phyloP scores from a whole-genome alignment of 192 early-diverging fungal genomes.

The Phycomyces blakesleeanus region DNA sequence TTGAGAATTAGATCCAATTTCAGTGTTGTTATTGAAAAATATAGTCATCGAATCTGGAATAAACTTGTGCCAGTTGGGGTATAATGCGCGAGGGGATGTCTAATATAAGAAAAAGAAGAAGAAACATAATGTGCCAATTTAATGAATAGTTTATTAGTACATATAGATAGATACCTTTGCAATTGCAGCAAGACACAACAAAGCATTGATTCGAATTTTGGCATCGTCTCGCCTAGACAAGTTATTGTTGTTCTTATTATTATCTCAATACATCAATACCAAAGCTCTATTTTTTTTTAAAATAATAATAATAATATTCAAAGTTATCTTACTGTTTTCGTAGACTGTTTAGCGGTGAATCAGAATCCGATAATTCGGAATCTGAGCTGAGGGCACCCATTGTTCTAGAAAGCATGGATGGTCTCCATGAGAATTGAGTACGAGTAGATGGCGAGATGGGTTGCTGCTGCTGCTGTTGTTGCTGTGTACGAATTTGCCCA shows the following conservation, averaged over 20 bases:
- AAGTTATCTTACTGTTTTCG: slow-evolving; percentile 1
- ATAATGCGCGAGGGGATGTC: slow-evolving; percentile 42
- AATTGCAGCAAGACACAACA: slow-evolving; percentile 47
- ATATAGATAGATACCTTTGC: no score
- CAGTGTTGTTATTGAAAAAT: slow-evolving; percentile 19
- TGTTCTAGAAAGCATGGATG: slow-evolving; percentile 5
- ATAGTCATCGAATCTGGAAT: slow-evolving; percentile 37
- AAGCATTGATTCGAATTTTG: slow-evolving; percentile 50
- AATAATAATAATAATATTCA: no score
- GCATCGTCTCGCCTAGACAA: slow-evolving; percentile 36
- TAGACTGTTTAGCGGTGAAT: neutral
- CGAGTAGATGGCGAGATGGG: neutral
- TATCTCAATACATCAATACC: no score
- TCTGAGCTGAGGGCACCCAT: slow-evolving; percentile 37
- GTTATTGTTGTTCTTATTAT: no score
- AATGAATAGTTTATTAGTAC: no score
- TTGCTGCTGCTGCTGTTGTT: slow-evolving; percentile 1
- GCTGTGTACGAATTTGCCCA: slow-evolving; percentile 5
- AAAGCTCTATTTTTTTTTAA: no score
- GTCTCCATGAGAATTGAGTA: slow-evolving; percentile 6
- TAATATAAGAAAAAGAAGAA: no score
- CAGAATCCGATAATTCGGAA: slow-evolving; percentile 54
- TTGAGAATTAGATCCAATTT: slow-evolving; percentile 2
- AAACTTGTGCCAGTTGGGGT: slow-evolving; percentile 54
- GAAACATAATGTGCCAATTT: neutral